A percentile compares a stretch with the other conserved stretches of the same genome.
Evolutionary conservation across 345 rosid genomes (phyloP).

Genomic region (Nasturtium officinale): DNA sequence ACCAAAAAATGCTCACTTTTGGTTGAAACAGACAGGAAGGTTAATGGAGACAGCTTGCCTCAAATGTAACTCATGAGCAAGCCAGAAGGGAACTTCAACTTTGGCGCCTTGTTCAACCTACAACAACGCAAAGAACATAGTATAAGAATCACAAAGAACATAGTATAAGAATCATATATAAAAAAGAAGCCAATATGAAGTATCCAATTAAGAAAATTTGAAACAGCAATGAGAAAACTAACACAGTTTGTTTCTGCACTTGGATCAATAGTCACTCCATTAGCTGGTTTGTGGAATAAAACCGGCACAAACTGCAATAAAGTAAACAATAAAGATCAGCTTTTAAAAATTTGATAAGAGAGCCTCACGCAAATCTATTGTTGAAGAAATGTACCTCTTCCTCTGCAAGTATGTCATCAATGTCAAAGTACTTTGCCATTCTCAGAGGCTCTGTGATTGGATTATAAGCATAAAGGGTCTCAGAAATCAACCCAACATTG

Average conservation of each 20-base stretch:
- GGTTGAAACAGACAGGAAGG: conserved; percentile 74
- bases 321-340: background rate
- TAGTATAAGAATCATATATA: background rate
- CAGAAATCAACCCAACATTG: background rate
- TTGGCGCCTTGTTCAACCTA: conserved; percentile 82
- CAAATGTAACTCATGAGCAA: conserved; percentile 67
- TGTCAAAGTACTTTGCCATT: conserved; percentile 66
- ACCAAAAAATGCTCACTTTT: conserved; percentile 54
- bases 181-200: background rate
- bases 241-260: conserved; percentile 67
- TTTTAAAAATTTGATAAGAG: background rate
- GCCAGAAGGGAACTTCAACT: conserved; percentile 75
- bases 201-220: background rate
- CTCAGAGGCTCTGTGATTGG: background rate
- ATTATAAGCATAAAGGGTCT: background rate
- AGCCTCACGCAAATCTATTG: background rate
- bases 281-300: conserved; percentile 42
- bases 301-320: conserved; percentile 54
- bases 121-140: background rate
- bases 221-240: conserved; percentile 33
- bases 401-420: conserved; percentile 73
- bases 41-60: conserved; percentile 62
- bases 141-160: background rate
- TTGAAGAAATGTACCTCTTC: conserved; percentile 59
- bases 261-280: conserved; percentile 79